These are phyloP conservation scores for Aspergillus clavatus DNA, from an alignment of 2,329 filamentous ascomycete species.

Conservation along the genomic window DNA sequence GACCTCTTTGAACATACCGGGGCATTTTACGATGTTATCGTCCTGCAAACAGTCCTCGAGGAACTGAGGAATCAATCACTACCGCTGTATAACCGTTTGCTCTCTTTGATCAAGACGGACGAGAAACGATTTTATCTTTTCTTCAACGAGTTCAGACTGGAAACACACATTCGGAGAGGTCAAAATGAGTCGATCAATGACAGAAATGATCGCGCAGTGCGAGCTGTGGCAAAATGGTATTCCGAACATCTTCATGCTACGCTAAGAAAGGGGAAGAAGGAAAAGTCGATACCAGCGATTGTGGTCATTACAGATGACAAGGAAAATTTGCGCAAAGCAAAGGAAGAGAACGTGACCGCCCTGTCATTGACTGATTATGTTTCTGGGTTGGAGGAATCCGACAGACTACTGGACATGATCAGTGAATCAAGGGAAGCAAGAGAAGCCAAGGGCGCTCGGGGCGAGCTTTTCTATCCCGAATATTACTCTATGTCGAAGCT, in stretches of 20 bases:
- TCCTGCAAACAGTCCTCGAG: constrained; percentile 92
- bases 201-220: constrained; percentile 87
- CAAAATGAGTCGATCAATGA: constrained; percentile 88
- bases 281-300: constrained; percentile 63
- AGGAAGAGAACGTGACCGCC: constrained; percentile 64
- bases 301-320: constrained; percentile 94
- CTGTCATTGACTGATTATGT: constrained; percentile 72
- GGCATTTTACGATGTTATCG: constrained; percentile 93
- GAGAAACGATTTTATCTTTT: constrained; percentile 98
- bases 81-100: constrained; percentile 88
- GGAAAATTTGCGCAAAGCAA: constrained; percentile 78
- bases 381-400: constrained; percentile 73
- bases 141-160: constrained; percentile 94
- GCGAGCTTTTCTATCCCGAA: constrained; percentile 77
- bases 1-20: constrained; percentile 90
- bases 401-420: constrained; percentile 88
- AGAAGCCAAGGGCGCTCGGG: constrained; percentile 59
- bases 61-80: constrained; percentile 91
- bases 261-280: constrained; percentile 49
- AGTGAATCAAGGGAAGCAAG: constrained; percentile 69
- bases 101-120: constrained; percentile 87
- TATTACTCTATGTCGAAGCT: constrained; percentile 86
- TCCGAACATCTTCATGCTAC: constrained; percentile 67
- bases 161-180: constrained; percentile 76
- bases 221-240: constrained; percentile 86